Evolutionary conservation across 192 early-diverging fungal genomes (phyloP), one percentile per base, ranked within the genome.

Genomic region (Podila horticola): DNA sequence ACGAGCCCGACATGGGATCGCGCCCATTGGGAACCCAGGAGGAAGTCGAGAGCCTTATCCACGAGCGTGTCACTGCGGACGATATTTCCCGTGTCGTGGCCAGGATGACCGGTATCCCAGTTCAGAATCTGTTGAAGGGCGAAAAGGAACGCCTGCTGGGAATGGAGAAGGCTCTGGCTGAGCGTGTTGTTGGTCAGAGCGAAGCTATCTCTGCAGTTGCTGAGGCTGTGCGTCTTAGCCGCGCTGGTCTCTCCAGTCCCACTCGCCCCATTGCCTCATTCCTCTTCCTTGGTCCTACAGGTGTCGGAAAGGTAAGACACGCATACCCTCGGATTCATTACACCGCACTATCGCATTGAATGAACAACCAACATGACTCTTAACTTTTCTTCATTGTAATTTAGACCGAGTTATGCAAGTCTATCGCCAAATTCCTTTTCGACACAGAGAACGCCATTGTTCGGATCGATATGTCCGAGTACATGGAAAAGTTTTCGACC

Each of bases 241-340:
- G 91, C n/a, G 93, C 94, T 28, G 93, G 93, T 29, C 85, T 95
- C 41, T 92, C 93, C 67, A 89, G 88, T 75, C 90, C 91, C 30
- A 87, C 84, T 30, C 86, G 92, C 33, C 93, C 94, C 8, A 86
- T 93, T 58, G 94, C 93, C 17, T 91, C 88, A 19, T 95, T 95
- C 64, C 88, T 95, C 70, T 95, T 95, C 85, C 85, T 93, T 33
- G 94, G 94, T 49, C 93, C 93, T 41, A 95, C 93, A n/a, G 94
- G 94, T 55, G 91, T 92, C 33, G 94, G 94, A 64, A 95, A 95
- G 69, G 75, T 79, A 79, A 69, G 48, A 9, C 5, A 36, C 20
- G 15, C 41, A n/a, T n/a, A 45, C 41, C 41, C 13, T 17, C 41
- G 15, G 11, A 45, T 45, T 8, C 41, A 45, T 45, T 45, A 15